These are phyloP conservation scores for Aspergillus pseudonomiae DNA, from an alignment of 2,329 filamentous ascomycete genomes.

Conservation along the genomic window DNA sequence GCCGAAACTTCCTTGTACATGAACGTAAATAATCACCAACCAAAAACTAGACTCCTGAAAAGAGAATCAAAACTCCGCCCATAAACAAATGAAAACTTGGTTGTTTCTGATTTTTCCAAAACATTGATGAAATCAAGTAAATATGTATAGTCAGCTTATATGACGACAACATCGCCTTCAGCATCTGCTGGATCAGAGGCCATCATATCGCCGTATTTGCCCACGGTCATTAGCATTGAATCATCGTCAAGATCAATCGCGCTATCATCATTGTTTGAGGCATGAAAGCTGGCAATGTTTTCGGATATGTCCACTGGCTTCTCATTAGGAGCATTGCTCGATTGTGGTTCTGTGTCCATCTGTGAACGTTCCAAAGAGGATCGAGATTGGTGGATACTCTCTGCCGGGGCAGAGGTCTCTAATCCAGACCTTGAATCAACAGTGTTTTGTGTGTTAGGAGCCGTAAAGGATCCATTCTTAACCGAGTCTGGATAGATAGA, in stretches of 20 bases:
- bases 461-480: conserved; percentile 20
- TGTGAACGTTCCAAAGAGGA: conserved; percentile 17
- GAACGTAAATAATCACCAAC: conserved; percentile 25
- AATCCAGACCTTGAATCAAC: conserved; percentile 25
- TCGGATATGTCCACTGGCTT: conserved; percentile 52
- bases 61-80: conserved; percentile 34
- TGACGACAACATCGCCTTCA: conserved; percentile 50
- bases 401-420: conserved; percentile 21
- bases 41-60: conserved; percentile 30
- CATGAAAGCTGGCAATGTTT: conserved; percentile 36
- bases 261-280: conserved; percentile 65
- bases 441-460: conserved; percentile 19
- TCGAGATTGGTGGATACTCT: conserved; percentile 21
- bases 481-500: conserved; percentile 17
- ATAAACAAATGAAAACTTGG: conserved; percentile 19
- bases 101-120: conserved; percentile 13
- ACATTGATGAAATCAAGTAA: conserved; percentile 19
- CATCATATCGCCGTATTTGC: conserved; percentile 51
- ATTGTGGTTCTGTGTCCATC: conserved; percentile 26
- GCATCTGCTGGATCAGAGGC: conserved; percentile 49
- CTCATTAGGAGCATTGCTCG: conserved; percentile 36
- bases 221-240: conserved; percentile 44
- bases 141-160: conserved; percentile 31
- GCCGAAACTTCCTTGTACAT: conserved; percentile 26
- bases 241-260: conserved; percentile 68